A percentile compares a stretch with the other conserved stretches of the same genome.
Evolutionary conservation across 768 basidiomycete genomes (phyloP).

Genomic region (Mycena pura): DNA sequence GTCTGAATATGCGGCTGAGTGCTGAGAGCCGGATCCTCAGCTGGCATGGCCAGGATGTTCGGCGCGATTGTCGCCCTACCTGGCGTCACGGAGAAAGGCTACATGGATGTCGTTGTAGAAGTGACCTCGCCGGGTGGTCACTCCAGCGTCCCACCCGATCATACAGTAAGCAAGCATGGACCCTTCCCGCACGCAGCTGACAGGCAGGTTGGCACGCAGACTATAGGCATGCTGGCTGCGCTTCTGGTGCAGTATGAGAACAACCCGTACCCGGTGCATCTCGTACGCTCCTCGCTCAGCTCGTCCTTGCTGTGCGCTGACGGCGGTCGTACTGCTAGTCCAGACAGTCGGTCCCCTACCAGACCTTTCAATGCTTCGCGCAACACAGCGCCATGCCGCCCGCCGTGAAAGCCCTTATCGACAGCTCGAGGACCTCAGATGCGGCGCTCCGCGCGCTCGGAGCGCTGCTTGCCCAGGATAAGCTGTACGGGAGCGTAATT

Average conservation of each 20-base stretch:
- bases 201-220: constrained; percentile 63
- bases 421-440: constrained; percentile 43
- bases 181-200: constrained; percentile 42
- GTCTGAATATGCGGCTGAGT: neutral
- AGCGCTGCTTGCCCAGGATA: constrained; percentile 35
- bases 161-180: constrained; percentile 55
- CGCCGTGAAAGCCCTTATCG: constrained; percentile 41
- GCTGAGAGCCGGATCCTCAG: constrained; percentile 11
- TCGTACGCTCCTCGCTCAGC: constrained; percentile 35
- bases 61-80: constrained; percentile 50
- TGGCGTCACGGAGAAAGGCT: constrained; percentile 61
- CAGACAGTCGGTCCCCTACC: constrained; percentile 50
- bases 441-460: constrained; percentile 50
- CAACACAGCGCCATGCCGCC: constrained; percentile 50
- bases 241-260: constrained; percentile 57
- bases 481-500: constrained; percentile 37
- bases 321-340: constrained; percentile 27
- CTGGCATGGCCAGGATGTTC: constrained; percentile 29
- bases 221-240: constrained; percentile 65
- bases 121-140: constrained; percentile 66
- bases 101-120: constrained; percentile 44
- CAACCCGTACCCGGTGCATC: constrained; percentile 44
- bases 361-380: constrained; percentile 56
- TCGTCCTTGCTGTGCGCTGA: neutral
- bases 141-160: constrained; percentile 65